Evolutionary conservation across 768 basidiomycete species (phyloP).

Genomic region (Mycena chlorophos): DNA sequence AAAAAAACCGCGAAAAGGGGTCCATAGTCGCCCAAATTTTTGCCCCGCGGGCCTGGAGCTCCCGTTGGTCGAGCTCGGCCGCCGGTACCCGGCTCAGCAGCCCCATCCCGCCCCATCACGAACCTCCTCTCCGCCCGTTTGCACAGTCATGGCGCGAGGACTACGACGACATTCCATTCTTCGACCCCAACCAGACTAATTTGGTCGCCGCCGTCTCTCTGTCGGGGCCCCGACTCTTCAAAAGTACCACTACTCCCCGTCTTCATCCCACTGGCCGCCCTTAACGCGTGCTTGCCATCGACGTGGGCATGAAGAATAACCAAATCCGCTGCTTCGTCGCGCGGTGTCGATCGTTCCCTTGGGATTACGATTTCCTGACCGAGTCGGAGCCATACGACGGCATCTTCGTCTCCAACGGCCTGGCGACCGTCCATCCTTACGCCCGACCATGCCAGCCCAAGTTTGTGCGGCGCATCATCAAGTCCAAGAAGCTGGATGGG

Average conservation of each 20-base stretch:
- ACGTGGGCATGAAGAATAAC: too few species aligned
- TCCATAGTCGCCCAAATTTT: slow-evolving; percentile 85
- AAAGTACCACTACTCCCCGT: too few species aligned
- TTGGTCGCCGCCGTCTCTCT: slow-evolving; percentile 90
- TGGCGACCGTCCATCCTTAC: slow-evolving; percentile 96
- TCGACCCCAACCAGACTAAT: slow-evolving; percentile 86
- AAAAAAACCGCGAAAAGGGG: slow-evolving; percentile 91
- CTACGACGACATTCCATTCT: slow-evolving; percentile 81
- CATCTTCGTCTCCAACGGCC: slow-evolving; percentile 95
- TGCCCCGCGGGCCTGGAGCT: slow-evolving; percentile 65
- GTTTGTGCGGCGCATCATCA: too few species aligned
- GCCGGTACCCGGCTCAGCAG: slow-evolving; percentile 27
- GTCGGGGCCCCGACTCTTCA: slow-evolving; percentile 63
- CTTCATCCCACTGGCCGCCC: too few species aligned
- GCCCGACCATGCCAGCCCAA: slow-evolving; percentile 83
- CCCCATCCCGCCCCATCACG: slow-evolving; percentile 45
- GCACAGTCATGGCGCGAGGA: too few species aligned
- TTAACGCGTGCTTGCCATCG: too few species aligned
- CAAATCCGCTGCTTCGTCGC: slow-evolving; percentile 93
- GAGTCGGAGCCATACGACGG: slow-evolving; percentile 88
- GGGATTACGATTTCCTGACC: slow-evolving; percentile 88
- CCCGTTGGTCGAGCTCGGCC: slow-evolving; percentile 34
- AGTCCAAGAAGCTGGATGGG: slow-evolving; percentile 97
- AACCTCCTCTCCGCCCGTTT: slow-evolving; percentile 54
- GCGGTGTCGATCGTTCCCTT: slow-evolving; percentile 96